Base-by-base conservation (phyloP, 768 basidiomycete genomes). In the Suillus subalutaceus region DNA sequence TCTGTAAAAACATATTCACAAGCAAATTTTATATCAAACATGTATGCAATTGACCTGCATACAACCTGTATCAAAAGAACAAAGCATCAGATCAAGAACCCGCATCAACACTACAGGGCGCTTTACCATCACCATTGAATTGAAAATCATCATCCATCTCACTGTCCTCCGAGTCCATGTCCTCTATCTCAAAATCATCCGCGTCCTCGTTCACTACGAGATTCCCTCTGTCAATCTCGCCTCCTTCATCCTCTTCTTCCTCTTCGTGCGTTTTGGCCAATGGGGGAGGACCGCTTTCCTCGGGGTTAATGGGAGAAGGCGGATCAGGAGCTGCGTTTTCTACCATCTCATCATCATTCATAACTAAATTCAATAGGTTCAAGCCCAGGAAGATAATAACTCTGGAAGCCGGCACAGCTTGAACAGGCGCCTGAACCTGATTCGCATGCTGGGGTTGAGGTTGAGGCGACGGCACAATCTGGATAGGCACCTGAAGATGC, bases 141-240 rank as follows among this genome's bases (percentile, higher is more conserved):
- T 64, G 13, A 18, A 66, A 6, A 0, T 35, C 35, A 16, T 66
- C 67, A 26, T 43, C 38, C 18, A 44, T n/a, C 9, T 50, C 46
- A 6, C n/a, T n/a, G n/a, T 69, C 68, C 13, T 71, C 70, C 15
- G 32, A 32, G 5, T 68, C 67, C 7, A 65, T 70, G n/a, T n/a
- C n/a, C n/a, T n/a, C n/a, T n/a, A n/a, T n/a, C 12, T 38, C 63
- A 38, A 65, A 62, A 35, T 58, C 52, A 1, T 44, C 52, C 10
- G 10, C 23, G 9, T 62, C 65, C 4, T 66, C 44, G n/a, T n/a
- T n/a, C n/a, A n/a, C n/a, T n/a, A 68, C 65, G 8, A 68, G 65
- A 41, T 26, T 20, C 1, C 3, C 65, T 48, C 3, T n/a, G 1
- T 30, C 52, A 9, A 18, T 18, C 1, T 44, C 37, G 63, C 3